Percentiles rank a stretch among this genome's conserved stretches.
Conservation (phyloP, 768 basidiomycete genomes). For the Boletus pseudo-olivaceus region DNA sequence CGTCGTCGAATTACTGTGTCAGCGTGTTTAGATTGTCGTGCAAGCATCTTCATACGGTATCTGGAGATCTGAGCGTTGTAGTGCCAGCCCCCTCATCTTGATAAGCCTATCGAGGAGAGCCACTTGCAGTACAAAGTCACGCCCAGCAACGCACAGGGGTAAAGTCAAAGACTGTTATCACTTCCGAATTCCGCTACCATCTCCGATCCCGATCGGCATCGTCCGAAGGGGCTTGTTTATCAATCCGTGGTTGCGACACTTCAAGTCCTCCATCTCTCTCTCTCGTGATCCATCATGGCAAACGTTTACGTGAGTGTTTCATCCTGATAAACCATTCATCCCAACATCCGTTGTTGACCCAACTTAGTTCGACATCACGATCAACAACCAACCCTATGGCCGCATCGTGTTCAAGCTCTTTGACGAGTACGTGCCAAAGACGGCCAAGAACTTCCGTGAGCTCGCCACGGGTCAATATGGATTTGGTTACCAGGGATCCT, state of each 20-base stretch:
- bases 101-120: too few species aligned
- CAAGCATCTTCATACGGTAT: too few species aligned
- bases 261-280: not conserved
- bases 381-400: slow-evolving; percentile 40
- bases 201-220: slow-evolving; percentile 9
- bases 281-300: slow-evolving; percentile 14
- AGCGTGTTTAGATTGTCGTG: too few species aligned
- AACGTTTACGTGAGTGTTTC: slow-evolving; percentile 16
- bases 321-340: too few species aligned
- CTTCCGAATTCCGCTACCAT: slow-evolving; percentile 2
- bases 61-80: too few species aligned
- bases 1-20: too few species aligned
- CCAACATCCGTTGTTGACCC: too few species aligned
- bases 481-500: slow-evolving; percentile 63
- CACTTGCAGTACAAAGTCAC: too few species aligned
- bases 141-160: too few species aligned
- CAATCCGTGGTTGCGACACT: not conserved
- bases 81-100: too few species aligned
- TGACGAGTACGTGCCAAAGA: slow-evolving; percentile 73
- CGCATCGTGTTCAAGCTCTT: slow-evolving; percentile 83
- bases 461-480: slow-evolving; percentile 72
- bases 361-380: slow-evolving; percentile 62
- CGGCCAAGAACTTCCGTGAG: slow-evolving; percentile 83
- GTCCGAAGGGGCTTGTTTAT: not conserved
- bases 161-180: not conserved